Percentiles rank a stretch among this genome's conserved stretches.
Evolutionary conservation across 345 rosid species (phyloP).

Genomic region (Garcia nutans): DNA sequence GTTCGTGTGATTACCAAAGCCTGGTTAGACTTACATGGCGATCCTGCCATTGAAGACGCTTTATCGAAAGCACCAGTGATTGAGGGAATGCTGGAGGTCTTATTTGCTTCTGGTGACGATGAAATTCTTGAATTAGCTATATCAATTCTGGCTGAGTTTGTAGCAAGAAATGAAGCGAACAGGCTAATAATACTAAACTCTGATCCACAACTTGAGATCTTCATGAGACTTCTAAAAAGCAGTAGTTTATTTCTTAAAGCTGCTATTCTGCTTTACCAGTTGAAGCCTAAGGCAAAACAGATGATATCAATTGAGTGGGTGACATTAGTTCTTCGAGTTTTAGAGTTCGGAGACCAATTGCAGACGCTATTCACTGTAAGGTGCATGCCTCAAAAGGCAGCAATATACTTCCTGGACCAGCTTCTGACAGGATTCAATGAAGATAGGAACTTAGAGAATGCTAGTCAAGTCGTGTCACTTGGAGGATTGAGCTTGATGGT

Average conservation of each 20-base stretch:
- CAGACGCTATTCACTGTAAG: constrained; percentile 55
- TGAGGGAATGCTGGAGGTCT: constrained; percentile 51
- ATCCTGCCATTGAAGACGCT: constrained; percentile 36
- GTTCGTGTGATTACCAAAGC: constrained; percentile 40
- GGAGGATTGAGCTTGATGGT: constrained; percentile 52
- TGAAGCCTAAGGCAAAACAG: constrained; percentile 62
- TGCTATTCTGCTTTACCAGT: constrained; percentile 51
- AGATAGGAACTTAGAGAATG: constrained; percentile 59
- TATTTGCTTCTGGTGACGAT: constrained; percentile 53
- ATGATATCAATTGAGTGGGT: constrained; percentile 62
- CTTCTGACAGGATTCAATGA: constrained; percentile 61
- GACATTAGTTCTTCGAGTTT: constrained; percentile 52
- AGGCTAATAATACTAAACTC: constrained; percentile 42
- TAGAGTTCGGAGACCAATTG: constrained; percentile 57
- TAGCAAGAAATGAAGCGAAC: constrained; percentile 26
- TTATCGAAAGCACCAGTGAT: constrained; percentile 41
- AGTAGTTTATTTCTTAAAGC: constrained; percentile 58
- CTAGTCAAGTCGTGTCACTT: constrained; percentile 44
- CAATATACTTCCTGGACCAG: constrained; percentile 53
- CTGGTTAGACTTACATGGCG: constrained; percentile 47
- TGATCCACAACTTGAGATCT: constrained; percentile 56
- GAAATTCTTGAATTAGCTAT: constrained; percentile 53
- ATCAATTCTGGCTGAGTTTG: constrained; percentile 51
- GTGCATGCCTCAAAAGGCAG: constrained; percentile 54
- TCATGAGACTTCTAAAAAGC: constrained; percentile 49